phyloP scores from a whole-genome alignment of 2,329 filamentous ascomycete genomes.

The Epichloe aotearoae region DNA sequence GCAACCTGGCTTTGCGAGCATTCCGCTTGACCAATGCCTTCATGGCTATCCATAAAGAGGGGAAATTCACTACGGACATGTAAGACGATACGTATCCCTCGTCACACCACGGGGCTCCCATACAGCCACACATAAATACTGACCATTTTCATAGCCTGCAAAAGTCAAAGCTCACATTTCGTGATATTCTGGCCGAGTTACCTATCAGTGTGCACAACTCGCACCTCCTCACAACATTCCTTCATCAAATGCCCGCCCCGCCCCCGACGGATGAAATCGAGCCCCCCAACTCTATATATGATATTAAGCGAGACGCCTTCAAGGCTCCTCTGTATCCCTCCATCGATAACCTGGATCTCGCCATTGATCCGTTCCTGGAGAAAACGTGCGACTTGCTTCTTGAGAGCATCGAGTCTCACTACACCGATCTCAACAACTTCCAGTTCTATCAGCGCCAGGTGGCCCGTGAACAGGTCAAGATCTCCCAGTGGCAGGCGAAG shows the following conservation, averaged over 20 bases:
- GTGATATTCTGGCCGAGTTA: constrained; percentile 84
- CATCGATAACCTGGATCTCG: constrained; percentile 78
- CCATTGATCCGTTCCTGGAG: constrained; percentile 94
- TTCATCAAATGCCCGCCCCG: constrained; percentile 74
- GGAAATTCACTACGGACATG: constrained; percentile 94
- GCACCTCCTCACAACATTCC: constrained; percentile 85
- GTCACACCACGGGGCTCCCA: not conserved
- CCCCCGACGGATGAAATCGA: constrained; percentile 51
- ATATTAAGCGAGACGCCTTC: constrained; percentile 54
- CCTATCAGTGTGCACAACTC: constrained; percentile 91
- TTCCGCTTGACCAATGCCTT: constrained; percentile 83
- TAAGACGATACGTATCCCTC: constrained; percentile 34
- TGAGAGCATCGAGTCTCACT: constrained; percentile 94
- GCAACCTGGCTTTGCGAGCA: constrained; percentile 75
- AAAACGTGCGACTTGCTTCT: constrained; percentile 95
- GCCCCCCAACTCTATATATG: constrained; percentile 70
- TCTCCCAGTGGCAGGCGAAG: constrained; percentile 92
- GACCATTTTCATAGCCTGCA: constrained; percentile 50
- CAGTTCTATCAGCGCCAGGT: constrained; percentile 91
- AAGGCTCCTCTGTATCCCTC: constrained; percentile 67
- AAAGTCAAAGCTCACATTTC: constrained; percentile 86
- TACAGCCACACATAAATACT: not conserved
- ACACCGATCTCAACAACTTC: constrained; percentile 98
- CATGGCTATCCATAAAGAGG: constrained; percentile 87
- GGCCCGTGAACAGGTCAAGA: constrained; percentile 89